phyloP scores from a whole-genome alignment of 139 green algal genomes.

The Tetraselmis striata region DNA sequence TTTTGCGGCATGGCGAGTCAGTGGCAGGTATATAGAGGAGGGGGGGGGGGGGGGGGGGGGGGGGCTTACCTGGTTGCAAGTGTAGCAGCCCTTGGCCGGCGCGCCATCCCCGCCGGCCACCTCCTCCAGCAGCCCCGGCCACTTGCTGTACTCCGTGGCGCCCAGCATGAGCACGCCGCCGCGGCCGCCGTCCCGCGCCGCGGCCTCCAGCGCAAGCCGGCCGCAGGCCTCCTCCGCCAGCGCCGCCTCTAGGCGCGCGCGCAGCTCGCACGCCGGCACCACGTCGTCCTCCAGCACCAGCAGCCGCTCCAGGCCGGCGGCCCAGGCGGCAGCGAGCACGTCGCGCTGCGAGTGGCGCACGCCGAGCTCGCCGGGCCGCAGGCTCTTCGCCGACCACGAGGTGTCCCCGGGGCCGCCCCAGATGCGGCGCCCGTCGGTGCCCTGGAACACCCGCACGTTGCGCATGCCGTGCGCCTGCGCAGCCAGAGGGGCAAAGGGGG shows the following conservation, averaged over 20 bases:
- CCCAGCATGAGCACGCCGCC: not conserved
- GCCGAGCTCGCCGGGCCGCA: not conserved
- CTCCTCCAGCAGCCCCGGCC: not conserved
- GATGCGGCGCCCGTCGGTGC: not conserved
- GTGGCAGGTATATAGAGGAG: no score
- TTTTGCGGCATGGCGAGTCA: no score
- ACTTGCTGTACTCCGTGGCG: not conserved
- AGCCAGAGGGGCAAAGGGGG: no score
- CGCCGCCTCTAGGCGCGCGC: not conserved
- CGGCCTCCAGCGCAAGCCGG: not conserved
- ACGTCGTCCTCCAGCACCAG: not conserved
- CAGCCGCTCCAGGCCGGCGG: not conserved
- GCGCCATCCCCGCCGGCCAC: not conserved
- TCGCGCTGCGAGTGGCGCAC: not conserved
- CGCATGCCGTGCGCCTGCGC: not conserved
- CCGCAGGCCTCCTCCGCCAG: not conserved
- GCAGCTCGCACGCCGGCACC: not conserved
- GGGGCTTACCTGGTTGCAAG: not conserved
- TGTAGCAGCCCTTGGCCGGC: not conserved
- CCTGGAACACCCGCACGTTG: not conserved
- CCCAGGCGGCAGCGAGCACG: not conserved
- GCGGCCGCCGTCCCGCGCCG: not conserved
- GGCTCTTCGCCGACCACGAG: not conserved
- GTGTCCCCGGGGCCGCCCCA: not conserved
- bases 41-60: no score